Conservation (phyloP, 148 eudicot species). For the Salicornia ramosissima region DNA sequence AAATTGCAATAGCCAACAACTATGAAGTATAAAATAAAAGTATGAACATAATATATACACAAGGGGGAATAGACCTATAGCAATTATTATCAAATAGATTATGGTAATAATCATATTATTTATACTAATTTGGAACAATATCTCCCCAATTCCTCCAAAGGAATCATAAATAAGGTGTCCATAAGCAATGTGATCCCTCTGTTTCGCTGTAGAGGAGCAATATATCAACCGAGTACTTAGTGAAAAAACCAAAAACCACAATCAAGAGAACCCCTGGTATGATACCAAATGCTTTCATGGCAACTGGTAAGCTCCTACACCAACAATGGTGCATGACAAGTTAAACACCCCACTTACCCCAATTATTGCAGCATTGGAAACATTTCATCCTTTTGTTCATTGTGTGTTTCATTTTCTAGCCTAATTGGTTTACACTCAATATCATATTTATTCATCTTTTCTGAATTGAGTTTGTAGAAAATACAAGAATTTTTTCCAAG, state of each 20-base stretch:
- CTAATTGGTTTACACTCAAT: slow-evolving; percentile 10
- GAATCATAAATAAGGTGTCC: slow-evolving; percentile 77
- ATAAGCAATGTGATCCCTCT: slow-evolving; percentile 52
- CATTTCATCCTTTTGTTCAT: slow-evolving; percentile 23
- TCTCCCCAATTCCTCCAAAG: slow-evolving; percentile 69
- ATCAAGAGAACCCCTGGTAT: slow-evolving; percentile 61
- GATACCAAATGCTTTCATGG: slow-evolving; percentile 77
- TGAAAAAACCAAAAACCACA: slow-evolving; percentile 57
- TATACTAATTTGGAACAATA: slow-evolving; percentile 58
- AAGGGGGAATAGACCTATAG: slow-evolving; percentile 25
- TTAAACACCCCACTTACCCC: slow-evolving; percentile 80
- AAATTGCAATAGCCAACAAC: not conserved
- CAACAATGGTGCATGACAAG: slow-evolving; percentile 78
- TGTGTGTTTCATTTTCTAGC: not conserved
- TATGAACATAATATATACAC: not conserved
- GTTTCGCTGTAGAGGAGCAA: slow-evolving; percentile 66
- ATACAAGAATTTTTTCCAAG: not conserved
- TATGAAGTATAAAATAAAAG: not conserved
- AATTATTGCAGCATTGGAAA: slow-evolving; percentile 52
- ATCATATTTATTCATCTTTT: slow-evolving; percentile 25
- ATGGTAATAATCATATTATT: slow-evolving; percentile 71
- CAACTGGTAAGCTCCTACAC: slow-evolving; percentile 94
- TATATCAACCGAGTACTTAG: slow-evolving; percentile 70
- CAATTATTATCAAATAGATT: slow-evolving; percentile 80
- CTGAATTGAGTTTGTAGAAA: not conserved